These are phyloP conservation scores for Coemansia sp. DNA, from an alignment of 192 early-diverging fungal species.

Conservation along the genomic window DNA sequence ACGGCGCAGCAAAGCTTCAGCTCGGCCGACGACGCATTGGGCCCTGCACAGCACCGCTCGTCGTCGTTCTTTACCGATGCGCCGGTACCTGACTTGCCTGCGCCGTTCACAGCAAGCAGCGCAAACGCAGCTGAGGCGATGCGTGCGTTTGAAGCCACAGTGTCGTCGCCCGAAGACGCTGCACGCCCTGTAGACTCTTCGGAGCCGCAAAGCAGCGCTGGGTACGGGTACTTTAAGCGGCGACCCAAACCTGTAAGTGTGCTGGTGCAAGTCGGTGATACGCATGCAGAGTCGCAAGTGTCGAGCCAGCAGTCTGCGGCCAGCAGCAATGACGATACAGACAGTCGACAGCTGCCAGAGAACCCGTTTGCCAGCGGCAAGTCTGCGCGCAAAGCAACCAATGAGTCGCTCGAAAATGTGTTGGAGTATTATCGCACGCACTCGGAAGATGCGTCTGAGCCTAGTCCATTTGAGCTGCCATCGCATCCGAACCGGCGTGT, in stretches of 20 bases:
- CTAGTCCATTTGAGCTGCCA: slow-evolving; percentile 4
- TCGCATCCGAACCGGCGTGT: background rate
- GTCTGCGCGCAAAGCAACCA: slow-evolving; percentile 38
- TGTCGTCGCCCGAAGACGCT: slow-evolving; percentile 3
- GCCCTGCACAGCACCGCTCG: background rate
- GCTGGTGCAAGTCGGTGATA: slow-evolving; percentile 43
- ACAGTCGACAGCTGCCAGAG: background rate
- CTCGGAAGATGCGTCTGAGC: slow-evolving; percentile 2
- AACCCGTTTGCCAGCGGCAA: slow-evolving; percentile 12
- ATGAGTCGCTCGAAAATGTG: slow-evolving; percentile 50
- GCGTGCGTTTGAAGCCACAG: slow-evolving; percentile 10
- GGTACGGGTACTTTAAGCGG: slow-evolving; percentile 4
- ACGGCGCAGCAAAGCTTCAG: slow-evolving; percentile 52
- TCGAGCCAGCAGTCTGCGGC: background rate
- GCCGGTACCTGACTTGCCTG: slow-evolving; percentile 25
- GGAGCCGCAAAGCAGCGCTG: background rate
- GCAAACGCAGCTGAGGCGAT: slow-evolving; percentile 10
- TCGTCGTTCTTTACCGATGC: slow-evolving; percentile 16
- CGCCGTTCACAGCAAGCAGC: slow-evolving; percentile 9
- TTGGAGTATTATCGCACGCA: slow-evolving; percentile 47
- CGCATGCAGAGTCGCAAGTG: slow-evolving; percentile 8
- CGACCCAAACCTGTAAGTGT: slow-evolving; percentile 38
- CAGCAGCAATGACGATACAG: no score
- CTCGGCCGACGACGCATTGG: slow-evolving; percentile 33
- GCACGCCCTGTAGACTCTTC: background rate